These are phyloP conservation scores for Pythium grandisporangium DNA, from an alignment of 352 stramenopile species.

Conservation along the genomic window DNA sequence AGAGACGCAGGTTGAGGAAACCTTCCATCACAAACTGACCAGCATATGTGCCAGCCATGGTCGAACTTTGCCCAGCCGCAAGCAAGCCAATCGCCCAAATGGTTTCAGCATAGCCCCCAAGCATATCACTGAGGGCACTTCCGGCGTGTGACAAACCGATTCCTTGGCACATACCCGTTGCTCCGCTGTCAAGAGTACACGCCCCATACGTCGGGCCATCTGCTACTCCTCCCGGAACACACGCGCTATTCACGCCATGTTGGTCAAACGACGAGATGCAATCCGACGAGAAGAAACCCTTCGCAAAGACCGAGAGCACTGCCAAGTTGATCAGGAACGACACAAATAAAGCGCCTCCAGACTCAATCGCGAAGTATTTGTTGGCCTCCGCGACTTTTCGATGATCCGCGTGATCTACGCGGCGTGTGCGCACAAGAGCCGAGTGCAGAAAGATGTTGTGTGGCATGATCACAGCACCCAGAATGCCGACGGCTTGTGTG, in stretches of 20 bases:
- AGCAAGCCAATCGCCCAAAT: slow-evolving; percentile 93
- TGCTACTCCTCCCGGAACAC: slow-evolving; percentile 42
- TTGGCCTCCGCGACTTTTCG: slow-evolving; percentile 80
- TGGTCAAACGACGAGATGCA: slow-evolving; percentile 41
- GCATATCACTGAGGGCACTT: slow-evolving; percentile 65
- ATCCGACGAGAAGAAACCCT: slow-evolving; percentile 87
- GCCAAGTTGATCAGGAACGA: slow-evolving; percentile 95
- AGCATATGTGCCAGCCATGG: slow-evolving; percentile 96
- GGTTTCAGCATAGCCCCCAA: slow-evolving; percentile 74
- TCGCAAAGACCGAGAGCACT: slow-evolving; percentile 88
- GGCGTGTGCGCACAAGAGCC: slow-evolving; percentile 56
- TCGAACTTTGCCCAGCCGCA: slow-evolving; percentile 91
- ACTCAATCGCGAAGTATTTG: slow-evolving; percentile 93
- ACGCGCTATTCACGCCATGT: slow-evolving; percentile 59
- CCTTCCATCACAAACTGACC: slow-evolving; percentile 97
- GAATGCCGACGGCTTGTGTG: slow-evolving; percentile 84
- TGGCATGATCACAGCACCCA: slow-evolving; percentile 93
- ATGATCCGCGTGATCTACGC: slow-evolving; percentile 44
- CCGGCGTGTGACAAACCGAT: slow-evolving; percentile 87
- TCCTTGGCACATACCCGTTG: slow-evolving; percentile 63
- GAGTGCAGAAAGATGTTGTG: slow-evolving; percentile 92
- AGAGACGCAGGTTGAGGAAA: slow-evolving; percentile 89
- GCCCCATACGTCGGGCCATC: slow-evolving; percentile 33
- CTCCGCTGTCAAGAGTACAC: slow-evolving; percentile 51
- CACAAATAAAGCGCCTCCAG: slow-evolving; percentile 85